Conservation (phyloP, 1,139 yeast genomes). For the Arxiozyma slooffiae region DNA sequence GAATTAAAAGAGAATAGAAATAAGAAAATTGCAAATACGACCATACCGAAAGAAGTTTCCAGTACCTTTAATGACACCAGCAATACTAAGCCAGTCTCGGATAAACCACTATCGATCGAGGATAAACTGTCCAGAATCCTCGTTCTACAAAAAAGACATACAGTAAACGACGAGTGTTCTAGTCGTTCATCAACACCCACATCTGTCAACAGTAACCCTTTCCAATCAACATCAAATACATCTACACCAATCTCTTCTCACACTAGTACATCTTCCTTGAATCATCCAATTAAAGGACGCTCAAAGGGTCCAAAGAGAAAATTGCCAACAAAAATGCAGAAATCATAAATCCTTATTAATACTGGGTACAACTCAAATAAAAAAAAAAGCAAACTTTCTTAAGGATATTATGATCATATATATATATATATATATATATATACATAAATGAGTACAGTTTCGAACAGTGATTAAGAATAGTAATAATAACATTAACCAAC, state of each 20-base stretch:
- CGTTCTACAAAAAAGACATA: slow-evolving; percentile 1
- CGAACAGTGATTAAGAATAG: no score
- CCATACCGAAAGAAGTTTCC: background rate
- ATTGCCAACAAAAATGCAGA: slow-evolving; percentile 36
- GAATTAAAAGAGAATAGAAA: slow-evolving; percentile 9
- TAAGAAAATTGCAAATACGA: background rate
- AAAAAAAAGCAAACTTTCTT: no score
- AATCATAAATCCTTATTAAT: background rate
- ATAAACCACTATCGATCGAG: background rate
- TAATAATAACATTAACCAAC: no score
- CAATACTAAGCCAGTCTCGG: background rate
- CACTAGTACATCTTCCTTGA: slow-evolving; percentile 24
- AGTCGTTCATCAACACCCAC: background rate
- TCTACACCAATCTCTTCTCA: background rate
- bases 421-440: no score
- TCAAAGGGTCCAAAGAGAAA: slow-evolving; percentile 70
- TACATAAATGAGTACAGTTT: background rate
- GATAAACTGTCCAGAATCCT: slow-evolving; percentile 9
- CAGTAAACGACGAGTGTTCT: background rate
- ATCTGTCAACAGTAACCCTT: background rate
- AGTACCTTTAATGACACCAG: background rate
- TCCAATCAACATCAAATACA: background rate
- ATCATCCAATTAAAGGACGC: slow-evolving; percentile 53
- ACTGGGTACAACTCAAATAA: no score
- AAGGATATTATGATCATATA: no score